These are phyloP conservation scores for Cudoniella acicularis DNA, from an alignment of 495 filamentous ascomycete genomes.

Conservation along the genomic window DNA sequence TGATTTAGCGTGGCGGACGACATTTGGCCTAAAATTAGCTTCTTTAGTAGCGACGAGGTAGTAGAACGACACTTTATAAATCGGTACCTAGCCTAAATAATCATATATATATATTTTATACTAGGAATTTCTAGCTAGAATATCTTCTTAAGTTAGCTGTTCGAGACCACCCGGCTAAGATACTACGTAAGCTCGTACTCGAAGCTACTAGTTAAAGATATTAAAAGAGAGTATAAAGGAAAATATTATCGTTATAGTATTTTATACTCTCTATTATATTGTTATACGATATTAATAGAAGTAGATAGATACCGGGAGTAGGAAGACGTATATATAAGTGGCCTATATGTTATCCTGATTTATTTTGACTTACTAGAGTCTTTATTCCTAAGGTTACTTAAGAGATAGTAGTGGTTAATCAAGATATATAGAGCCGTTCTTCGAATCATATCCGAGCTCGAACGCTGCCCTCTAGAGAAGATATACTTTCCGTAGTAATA, in stretches of 20 bases:
- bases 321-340: slow-evolving; percentile 82
- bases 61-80: background rate
- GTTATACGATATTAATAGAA: background rate
- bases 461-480: slow-evolving; percentile 68
- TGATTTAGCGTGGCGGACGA: background rate
- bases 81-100: background rate
- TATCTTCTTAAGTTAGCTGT: too few species aligned
- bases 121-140: background rate
- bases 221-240: slow-evolving; percentile 68
- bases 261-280: slow-evolving; percentile 20
- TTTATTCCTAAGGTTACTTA: background rate
- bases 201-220: slow-evolving; percentile 87
- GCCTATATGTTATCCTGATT: background rate
- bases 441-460: slow-evolving; percentile 8
- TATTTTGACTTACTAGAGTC: slow-evolving; percentile 7
- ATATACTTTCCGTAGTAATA: slow-evolving; percentile 49
- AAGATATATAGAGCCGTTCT: background rate
- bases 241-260: slow-evolving; percentile 79
- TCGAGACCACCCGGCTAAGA: background rate
- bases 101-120: background rate
- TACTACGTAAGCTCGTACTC: slow-evolving; percentile 15
- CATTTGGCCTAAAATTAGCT: background rate
- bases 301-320: slow-evolving; percentile 89
- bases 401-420: background rate
- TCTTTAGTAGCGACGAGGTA: background rate